Percentiles rank a stretch among this genome's conserved stretches.
Conservation (phyloP, 345 rosid species). For the Jatropha curcas region DNA sequence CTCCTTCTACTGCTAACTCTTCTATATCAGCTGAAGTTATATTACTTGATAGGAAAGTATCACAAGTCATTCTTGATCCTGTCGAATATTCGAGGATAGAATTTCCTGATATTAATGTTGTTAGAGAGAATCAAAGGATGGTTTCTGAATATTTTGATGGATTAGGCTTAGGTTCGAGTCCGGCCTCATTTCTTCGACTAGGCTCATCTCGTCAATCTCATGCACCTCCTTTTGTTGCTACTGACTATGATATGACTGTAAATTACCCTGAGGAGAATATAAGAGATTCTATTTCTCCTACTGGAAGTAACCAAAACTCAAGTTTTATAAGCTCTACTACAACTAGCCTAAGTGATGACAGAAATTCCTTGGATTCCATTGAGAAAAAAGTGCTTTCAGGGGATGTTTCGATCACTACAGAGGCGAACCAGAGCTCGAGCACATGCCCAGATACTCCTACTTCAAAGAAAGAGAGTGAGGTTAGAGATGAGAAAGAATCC, state of each 20-base stretch:
- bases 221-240: slow-evolving; percentile 37
- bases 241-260: slow-evolving; percentile 54
- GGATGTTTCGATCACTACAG: slow-evolving; percentile 27
- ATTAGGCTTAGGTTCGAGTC: slow-evolving; percentile 44
- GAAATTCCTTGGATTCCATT: slow-evolving; percentile 58
- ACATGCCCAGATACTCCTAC: slow-evolving; percentile 58
- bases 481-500: slow-evolving; percentile 28
- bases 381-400: slow-evolving; percentile 43
- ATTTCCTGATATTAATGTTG: slow-evolving; percentile 74
- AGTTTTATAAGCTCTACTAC: slow-evolving; percentile 67
- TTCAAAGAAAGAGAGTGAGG: slow-evolving; percentile 41
- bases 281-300: slow-evolving; percentile 35
- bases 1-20: slow-evolving; percentile 29
- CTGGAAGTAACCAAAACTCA: slow-evolving; percentile 46
- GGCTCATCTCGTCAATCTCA: too few relatives aligned
- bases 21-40: slow-evolving; percentile 88
- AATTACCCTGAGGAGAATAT: slow-evolving; percentile 44
- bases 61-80: slow-evolving; percentile 47
- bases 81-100: slow-evolving; percentile 86
- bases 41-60: slow-evolving; percentile 63
- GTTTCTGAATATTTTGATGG: slow-evolving; percentile 70
- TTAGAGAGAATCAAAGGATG: slow-evolving; percentile 73
- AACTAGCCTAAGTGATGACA: slow-evolving; percentile 72
- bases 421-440: slow-evolving; percentile 33
- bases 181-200: slow-evolving; percentile 60